These are phyloP conservation scores for Cladobotryum mycophilum DNA, from an alignment of 2,329 filamentous ascomycete species.

Conservation along the genomic window DNA sequence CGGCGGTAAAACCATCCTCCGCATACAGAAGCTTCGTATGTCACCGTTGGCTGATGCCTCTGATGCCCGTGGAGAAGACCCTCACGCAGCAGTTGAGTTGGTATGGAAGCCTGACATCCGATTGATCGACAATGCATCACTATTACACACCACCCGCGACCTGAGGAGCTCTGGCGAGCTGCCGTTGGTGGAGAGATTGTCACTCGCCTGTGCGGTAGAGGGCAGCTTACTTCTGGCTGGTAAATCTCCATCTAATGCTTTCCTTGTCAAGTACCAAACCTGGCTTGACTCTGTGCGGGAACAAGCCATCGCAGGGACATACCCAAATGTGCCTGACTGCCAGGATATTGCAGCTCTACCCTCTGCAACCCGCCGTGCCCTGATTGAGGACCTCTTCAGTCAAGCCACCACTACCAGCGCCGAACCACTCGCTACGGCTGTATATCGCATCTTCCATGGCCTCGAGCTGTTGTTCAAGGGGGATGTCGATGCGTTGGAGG, in stretches of 20 bases:
- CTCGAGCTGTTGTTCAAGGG: neutral
- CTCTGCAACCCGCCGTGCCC: neutral
- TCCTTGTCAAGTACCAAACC: neutral
- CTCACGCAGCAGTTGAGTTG: neutral
- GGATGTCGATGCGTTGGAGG: neutral
- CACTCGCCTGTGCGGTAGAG: neutral
- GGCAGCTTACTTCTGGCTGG: neutral
- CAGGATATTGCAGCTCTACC: neutral
- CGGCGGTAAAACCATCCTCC: neutral
- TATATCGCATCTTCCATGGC: neutral
- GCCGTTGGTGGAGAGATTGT: neutral
- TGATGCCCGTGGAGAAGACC: neutral
- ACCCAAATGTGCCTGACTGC: neutral
- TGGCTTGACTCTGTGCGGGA: neutral
- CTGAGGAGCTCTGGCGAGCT: neutral
- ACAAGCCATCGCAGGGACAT: neutral
- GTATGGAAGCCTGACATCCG: constrained; percentile 1
- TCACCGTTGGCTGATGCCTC: neutral
- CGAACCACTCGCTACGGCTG: neutral
- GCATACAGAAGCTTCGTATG: neutral
- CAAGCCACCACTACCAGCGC: neutral
- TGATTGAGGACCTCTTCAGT: neutral
- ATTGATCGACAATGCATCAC: neutral
- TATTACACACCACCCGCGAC: neutral
- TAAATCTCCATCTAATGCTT: neutral